These are phyloP conservation scores for Rhinocladiella mackenziei DNA, from an alignment of 2,329 filamentous ascomycete species.

Conservation along the genomic window DNA sequence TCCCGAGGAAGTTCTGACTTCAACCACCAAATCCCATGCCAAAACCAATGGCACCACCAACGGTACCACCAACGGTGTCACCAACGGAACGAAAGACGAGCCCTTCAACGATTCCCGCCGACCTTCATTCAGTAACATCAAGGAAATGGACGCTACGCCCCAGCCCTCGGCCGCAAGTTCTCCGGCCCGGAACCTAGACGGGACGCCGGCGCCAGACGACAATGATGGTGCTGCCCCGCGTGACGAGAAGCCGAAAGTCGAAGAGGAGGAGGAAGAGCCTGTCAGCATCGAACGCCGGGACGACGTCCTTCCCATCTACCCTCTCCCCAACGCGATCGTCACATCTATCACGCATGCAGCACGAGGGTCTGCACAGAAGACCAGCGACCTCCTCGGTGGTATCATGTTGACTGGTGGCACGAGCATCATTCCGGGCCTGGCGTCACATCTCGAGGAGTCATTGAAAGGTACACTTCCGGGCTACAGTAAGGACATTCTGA, in stretches of 20 bases:
- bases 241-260: constrained; percentile 21
- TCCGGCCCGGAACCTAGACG: constrained; percentile 67
- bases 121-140: constrained; percentile 58
- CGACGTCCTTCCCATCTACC: constrained; percentile 72
- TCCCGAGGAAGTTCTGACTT: constrained; percentile 34
- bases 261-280: constrained; percentile 33
- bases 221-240: constrained; percentile 10
- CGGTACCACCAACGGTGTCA: constrained; percentile 29
- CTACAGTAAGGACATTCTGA: constrained; percentile 64
- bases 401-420: constrained; percentile 90
- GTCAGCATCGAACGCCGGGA: constrained; percentile 63
- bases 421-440: constrained; percentile 74
- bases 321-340: constrained; percentile 84
- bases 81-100: constrained; percentile 50
- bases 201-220: constrained; percentile 39
- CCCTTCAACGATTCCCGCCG: constrained; percentile 63
- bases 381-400: constrained; percentile 80
- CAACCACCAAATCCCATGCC: constrained; percentile 30
- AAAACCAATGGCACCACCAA: constrained; percentile 35
- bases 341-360: constrained; percentile 84
- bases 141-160: constrained; percentile 68
- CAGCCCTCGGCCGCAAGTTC: constrained; percentile 82
- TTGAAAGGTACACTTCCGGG: constrained; percentile 62
- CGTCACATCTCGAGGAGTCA: constrained; percentile 75
- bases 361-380: constrained; percentile 85